phyloP scores from a whole-genome alignment of 257 asterid genomes.

The Lycium barbarum region DNA sequence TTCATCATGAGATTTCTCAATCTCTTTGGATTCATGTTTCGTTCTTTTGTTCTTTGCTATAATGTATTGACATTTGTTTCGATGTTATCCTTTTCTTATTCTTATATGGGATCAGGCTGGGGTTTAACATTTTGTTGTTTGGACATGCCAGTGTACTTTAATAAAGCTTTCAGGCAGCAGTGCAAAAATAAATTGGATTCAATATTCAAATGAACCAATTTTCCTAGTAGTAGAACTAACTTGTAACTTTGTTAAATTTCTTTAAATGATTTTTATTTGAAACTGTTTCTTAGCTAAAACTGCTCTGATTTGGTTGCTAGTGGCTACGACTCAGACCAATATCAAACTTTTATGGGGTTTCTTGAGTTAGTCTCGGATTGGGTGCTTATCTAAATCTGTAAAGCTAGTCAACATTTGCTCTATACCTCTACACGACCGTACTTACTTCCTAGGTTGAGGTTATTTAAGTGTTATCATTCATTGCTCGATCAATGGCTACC shows the following conservation, averaged over 20 bases:
- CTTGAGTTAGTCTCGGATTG: not conserved
- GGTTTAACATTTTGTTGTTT: not conserved
- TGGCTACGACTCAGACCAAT: not conserved
- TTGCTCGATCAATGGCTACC: not conserved
- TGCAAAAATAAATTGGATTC: not conserved
- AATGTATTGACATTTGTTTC: not conserved
- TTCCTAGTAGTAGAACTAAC: not conserved
- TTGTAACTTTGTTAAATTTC: not conserved
- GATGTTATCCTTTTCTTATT: not conserved
- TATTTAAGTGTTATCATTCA: not conserved
- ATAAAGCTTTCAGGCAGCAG: not conserved
- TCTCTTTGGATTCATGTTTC: not conserved
- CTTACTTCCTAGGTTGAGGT: not conserved
- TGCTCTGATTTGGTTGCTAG: not conserved
- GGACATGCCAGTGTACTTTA: constrained; percentile 5
- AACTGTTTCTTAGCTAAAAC: not conserved
- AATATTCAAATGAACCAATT: not conserved
- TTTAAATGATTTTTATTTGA: not conserved
- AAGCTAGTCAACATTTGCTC: not conserved
- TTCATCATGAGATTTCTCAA: constrained; percentile 35
- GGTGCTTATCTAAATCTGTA: not conserved
- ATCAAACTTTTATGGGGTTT: not conserved
- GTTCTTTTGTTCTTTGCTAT: not conserved
- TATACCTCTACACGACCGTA: not conserved
- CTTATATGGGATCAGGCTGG: not conserved